phyloP scores from a whole-genome alignment of 73 alveolate species.

The Diophrys sp. region DNA sequence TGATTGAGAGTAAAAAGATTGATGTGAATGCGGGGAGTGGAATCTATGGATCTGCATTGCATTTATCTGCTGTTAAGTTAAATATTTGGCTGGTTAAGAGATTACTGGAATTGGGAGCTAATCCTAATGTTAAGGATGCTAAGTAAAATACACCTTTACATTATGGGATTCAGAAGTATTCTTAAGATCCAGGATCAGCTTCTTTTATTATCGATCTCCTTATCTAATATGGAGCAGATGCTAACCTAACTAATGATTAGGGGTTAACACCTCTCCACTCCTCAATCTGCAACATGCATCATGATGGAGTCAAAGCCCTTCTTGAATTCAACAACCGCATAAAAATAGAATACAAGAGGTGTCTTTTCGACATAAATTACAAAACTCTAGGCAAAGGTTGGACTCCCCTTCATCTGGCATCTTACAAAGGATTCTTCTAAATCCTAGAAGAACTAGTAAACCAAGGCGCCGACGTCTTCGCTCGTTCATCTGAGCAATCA shows the following conservation, averaged over 20 bases:
- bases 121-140: slow-evolving; percentile 13
- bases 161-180: slow-evolving; percentile 8
- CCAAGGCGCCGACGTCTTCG: slow-evolving; percentile 18
- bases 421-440: slow-evolving; percentile 12
- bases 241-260: slow-evolving; percentile 7
- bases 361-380: slow-evolving; percentile 6
- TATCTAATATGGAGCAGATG: neutral
- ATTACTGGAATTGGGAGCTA: slow-evolving; percentile 11
- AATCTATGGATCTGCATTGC: slow-evolving; percentile 25
- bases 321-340: neutral
- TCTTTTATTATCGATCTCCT: slow-evolving; percentile 7
- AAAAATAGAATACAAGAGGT: neutral
- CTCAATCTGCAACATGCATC: slow-evolving; percentile 15
- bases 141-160: slow-evolving; percentile 41
- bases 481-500: slow-evolving; percentile 1
- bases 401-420: slow-evolving; percentile 25
- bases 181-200: slow-evolving; percentile 8
- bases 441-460: slow-evolving; percentile 1
- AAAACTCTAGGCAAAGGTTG: slow-evolving; percentile 22
- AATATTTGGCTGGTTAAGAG: slow-evolving; percentile 31
- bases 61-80: slow-evolving; percentile 15
- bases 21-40: slow-evolving; percentile 33
- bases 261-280: slow-evolving; percentile 30
- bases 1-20: neutral
- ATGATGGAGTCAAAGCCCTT: slow-evolving; percentile 17